Base-by-base conservation (phyloP, 2,329 filamentous ascomycete species). In the Cordyceps cicadae region DNA sequence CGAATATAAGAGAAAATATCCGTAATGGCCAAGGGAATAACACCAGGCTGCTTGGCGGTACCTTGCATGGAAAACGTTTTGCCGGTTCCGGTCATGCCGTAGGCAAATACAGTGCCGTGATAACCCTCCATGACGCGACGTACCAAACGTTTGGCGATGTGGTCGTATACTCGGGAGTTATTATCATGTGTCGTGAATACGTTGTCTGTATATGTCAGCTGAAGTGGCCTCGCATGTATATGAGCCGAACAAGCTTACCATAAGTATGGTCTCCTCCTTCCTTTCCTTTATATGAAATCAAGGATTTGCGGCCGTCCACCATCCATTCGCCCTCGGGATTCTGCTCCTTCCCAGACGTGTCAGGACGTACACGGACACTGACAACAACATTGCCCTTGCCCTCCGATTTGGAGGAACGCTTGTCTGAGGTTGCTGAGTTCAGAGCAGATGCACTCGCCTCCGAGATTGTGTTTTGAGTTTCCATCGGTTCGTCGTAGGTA, bases 31-130 rank as follows among this genome's bases (percentile, higher is more conserved):
- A 97, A 80, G 7, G 94, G 94, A 60, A 99, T 99, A 32, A 99
- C 94, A 76, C 94, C 94, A 1, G 94, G 94, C 45, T 92, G 96
- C 3, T 90, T 90, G 51, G 92, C 92, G 12, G 94, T 99, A 67
- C 94, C 94, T 77, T 99, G 94, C 94, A 99, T 99, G 45, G 93
- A 97, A 73, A 97, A 99, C 0, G 94, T 99, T 78, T 99, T 99
- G 67, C 94, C 94, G 0, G 94, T 97, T 64, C 94, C 94, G 4
- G 94, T 99, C 92, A 97, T 97, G 70, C 94, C 94, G 72, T 99
- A 99, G 19, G 93, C 93, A 72, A 99, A 97, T 26, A 99, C 94
- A 1, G 94, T 99, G 62, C 93, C 94, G 70, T 97, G 93, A 72
- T 97, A 99, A 48, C 94, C 94, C 77, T 99, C 94, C 94, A 99